These are phyloP conservation scores for Mycena filopes DNA, from an alignment of 768 basidiomycete species.

Conservation along the genomic window DNA sequence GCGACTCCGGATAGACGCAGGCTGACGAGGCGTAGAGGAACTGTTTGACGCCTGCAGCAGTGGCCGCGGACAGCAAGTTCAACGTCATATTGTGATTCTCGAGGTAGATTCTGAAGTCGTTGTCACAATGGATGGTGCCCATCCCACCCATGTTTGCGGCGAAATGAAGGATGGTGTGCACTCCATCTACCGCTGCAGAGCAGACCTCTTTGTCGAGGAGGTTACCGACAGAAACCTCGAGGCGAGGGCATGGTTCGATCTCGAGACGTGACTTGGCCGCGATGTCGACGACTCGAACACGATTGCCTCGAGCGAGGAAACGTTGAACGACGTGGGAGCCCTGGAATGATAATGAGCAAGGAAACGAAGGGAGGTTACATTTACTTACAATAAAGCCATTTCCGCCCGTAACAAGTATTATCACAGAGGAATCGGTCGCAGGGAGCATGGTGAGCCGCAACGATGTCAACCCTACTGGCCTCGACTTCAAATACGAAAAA, in stretches of 20 bases:
- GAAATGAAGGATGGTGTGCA: constrained; percentile 62
- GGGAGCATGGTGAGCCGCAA: neutral
- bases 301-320: constrained; percentile 44
- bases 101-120: constrained; percentile 60
- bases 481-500: neutral
- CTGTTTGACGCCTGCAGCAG: constrained; percentile 48
- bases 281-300: constrained; percentile 59
- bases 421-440: constrained; percentile 1
- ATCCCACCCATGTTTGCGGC: constrained; percentile 75
- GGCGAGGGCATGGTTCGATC: constrained; percentile 17
- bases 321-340: constrained; percentile 61
- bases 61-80: constrained; percentile 55
- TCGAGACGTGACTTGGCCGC: neutral
- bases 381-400: constrained; percentile 63
- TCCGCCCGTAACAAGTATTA: constrained; percentile 58
- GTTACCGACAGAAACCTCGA: constrained; percentile 55
- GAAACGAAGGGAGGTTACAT: neutral
- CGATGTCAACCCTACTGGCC: neutral
- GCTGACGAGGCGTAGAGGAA: constrained; percentile 70
- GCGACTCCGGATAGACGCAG: constrained; percentile 62
- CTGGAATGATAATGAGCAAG: constrained; percentile 39
- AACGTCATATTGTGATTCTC: constrained; percentile 62
- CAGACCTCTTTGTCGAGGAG: constrained; percentile 53
- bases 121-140: constrained; percentile 65
- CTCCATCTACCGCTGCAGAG: constrained; percentile 51